These are phyloP conservation scores for Paulownia fortunei DNA, from an alignment of 257 asterid genomes.

Conservation along the genomic window DNA sequence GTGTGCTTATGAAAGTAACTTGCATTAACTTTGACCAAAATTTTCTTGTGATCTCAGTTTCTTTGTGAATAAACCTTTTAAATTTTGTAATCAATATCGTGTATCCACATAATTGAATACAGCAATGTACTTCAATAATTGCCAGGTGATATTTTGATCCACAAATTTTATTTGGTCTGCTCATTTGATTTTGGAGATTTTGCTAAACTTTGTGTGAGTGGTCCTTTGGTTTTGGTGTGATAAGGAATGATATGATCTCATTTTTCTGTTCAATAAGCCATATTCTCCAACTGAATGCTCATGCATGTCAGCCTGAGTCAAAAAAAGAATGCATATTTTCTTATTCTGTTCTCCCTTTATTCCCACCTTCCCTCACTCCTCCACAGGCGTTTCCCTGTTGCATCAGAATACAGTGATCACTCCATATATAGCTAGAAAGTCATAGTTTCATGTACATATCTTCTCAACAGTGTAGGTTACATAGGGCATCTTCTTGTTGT, in stretches of 20 bases:
- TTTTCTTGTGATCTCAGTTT: conserved; percentile 7
- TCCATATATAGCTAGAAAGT: not conserved
- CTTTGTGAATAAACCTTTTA: not conserved
- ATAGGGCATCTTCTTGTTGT: not conserved
- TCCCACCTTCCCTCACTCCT: too few species aligned
- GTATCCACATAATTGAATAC: too few species aligned
- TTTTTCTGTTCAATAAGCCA: too few species aligned
- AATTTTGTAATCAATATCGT: conserved; percentile 3
- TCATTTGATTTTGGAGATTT: too few species aligned
- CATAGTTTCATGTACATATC: not conserved
- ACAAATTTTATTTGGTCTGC: too few species aligned
- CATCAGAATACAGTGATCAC: not conserved
- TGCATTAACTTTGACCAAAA: conserved; percentile 14
- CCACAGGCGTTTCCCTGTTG: not conserved
- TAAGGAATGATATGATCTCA: too few species aligned
- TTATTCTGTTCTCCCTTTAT: not conserved
- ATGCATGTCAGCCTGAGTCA: not conserved
- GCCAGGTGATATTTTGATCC: not conserved
- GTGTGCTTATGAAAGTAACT: conserved; percentile 1
- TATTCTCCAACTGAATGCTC: too few species aligned
- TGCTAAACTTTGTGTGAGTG: too few species aligned
- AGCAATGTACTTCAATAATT: not conserved
- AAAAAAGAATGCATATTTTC: not conserved
- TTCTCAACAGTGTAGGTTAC: not conserved
- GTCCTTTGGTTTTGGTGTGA: too few species aligned